Conservation (phyloP, 2,329 filamentous ascomycete genomes). For the Penicillium olsonii region DNA sequence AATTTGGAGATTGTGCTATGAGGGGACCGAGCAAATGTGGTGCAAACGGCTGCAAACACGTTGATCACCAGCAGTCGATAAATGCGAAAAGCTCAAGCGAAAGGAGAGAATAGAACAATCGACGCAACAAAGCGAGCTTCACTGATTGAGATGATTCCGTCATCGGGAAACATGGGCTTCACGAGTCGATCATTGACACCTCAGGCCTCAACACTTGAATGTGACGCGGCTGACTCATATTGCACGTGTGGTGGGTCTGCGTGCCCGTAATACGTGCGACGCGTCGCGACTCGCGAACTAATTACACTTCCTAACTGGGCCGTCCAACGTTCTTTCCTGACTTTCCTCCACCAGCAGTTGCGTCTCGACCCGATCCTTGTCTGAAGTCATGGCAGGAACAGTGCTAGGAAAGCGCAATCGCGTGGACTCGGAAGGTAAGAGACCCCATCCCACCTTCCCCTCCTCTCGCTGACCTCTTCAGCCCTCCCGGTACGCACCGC, state of each 20-base stretch:
- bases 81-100: too few species aligned
- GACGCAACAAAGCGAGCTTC: conserved; percentile 2
- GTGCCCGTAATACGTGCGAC: conserved; percentile 4
- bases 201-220: neutral
- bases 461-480: conserved; percentile 18
- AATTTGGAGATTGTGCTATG: conserved; percentile 8
- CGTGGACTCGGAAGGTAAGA: conserved; percentile 44
- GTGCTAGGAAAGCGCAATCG: conserved; percentile 49
- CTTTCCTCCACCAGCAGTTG: conserved; percentile 8
- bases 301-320: conserved; percentile 13
- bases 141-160: conserved; percentile 2
- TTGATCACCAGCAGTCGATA: too few species aligned
- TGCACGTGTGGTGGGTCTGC: neutral
- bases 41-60: conserved; percentile 37
- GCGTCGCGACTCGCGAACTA: conserved; percentile 7
- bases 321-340: conserved; percentile 4
- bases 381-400: conserved; percentile 39
- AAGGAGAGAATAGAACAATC: conserved; percentile 4
- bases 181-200: conserved; percentile 7
- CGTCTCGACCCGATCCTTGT: conserved; percentile 1
- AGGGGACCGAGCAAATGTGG: conserved; percentile 15
- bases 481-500: conserved; percentile 39
- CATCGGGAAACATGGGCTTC: conserved; percentile 16
- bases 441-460: conserved; percentile 16
- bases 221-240: conserved; percentile 9